A percentile compares a stretch with the other conserved stretches of the same genome.
Conservation (phyloP, 148 eudicot species). For the Silene conica region DNA sequence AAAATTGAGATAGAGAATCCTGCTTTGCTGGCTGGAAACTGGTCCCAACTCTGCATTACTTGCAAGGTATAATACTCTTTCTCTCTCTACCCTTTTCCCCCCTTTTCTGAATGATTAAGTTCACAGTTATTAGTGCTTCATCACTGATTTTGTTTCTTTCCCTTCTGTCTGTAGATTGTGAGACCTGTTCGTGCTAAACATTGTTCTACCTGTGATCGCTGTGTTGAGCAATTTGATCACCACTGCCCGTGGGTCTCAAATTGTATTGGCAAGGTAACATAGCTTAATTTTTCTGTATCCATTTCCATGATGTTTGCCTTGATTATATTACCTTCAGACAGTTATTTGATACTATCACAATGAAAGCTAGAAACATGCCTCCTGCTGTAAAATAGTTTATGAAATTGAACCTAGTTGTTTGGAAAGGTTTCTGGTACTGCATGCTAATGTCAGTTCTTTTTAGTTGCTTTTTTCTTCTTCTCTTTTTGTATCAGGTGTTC, state of each 20-base stretch:
- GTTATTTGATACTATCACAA: neutral
- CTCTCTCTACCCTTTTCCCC: neutral
- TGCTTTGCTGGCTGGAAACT: conserved; percentile 85
- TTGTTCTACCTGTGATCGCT: conserved; percentile 97
- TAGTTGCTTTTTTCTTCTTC: neutral
- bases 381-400: neutral
- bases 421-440: neutral
- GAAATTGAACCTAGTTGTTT: neutral
- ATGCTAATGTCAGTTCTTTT: conserved; percentile 6
- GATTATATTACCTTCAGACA: neutral
- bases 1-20: conserved; percentile 81
- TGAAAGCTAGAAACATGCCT: neutral
- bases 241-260: conserved; percentile 99
- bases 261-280: conserved; percentile 86
- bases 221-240: conserved; percentile 99
- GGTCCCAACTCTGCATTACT: conserved; percentile 98
- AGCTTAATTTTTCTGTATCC: neutral
- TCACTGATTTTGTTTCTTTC: conserved; percentile 12
- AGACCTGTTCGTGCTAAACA: conserved; percentile 98
- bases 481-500: neutral
- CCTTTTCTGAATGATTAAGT: neutral
- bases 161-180: conserved; percentile 60
- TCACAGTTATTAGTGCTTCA: neutral
- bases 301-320: neutral
- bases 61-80: conserved; percentile 61